phyloP scores from a whole-genome alignment of 306 rosid species.

The Neltuma alba region DNA sequence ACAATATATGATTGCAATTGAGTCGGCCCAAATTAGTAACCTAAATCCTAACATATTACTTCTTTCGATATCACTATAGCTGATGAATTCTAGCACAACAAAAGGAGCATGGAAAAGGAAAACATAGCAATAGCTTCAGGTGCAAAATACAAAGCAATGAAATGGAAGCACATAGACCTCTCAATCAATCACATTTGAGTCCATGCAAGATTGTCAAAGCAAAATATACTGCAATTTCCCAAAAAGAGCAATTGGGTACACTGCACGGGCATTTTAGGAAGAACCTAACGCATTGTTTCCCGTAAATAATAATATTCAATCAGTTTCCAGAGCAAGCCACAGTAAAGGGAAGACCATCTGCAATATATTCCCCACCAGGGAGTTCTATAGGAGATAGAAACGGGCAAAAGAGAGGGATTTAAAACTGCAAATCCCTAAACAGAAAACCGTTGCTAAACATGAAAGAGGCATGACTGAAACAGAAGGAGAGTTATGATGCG shows the following conservation, averaged over 20 bases:
- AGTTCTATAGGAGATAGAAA: not conserved
- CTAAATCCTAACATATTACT: conserved; percentile 24
- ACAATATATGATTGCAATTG: not conserved
- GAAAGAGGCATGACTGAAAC: conserved; percentile 24
- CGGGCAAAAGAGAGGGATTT: not conserved
- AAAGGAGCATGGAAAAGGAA: not conserved
- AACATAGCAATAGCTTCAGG: not conserved
- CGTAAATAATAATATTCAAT: not conserved
- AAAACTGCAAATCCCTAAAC: conserved; percentile 2
- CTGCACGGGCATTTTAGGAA: not conserved
- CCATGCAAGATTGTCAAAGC: conserved; percentile 11
- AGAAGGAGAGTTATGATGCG: not conserved
- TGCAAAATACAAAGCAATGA: not conserved
- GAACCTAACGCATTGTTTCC: not conserved
- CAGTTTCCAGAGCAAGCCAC: conserved; percentile 1
- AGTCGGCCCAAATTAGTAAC: not conserved
- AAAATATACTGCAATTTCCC: not conserved
- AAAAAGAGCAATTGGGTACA: not conserved
- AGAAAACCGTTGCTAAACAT: not conserved
- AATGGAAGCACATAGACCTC: not conserved
- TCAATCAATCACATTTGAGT: conserved; percentile 1
- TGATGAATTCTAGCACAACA: not conserved
- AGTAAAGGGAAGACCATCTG: not conserved
- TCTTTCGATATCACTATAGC: conserved; percentile 1
- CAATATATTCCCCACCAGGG: not conserved